Evolutionary conservation across 345 rosid genomes (phyloP).

Genomic region (Salix suchowensis): DNA sequence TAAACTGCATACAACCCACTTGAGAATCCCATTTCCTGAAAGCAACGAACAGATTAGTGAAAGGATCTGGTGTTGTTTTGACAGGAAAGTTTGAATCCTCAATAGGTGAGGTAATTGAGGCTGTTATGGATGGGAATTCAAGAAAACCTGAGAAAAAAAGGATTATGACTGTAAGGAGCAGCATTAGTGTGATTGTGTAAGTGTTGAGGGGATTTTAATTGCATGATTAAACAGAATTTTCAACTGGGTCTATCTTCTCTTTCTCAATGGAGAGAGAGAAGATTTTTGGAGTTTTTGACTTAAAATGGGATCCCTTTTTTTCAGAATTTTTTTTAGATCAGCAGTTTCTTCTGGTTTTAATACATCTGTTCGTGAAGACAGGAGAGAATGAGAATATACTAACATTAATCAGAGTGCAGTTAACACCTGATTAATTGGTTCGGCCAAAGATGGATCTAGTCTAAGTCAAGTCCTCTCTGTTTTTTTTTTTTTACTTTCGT

Average conservation of each 20-base stretch:
- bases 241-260: not conserved
- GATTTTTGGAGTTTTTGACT: not conserved
- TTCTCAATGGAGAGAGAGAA: not conserved
- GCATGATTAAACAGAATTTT: conserved; percentile 35
- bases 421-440: not conserved
- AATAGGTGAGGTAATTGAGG: conserved; percentile 24
- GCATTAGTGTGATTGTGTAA: conserved; percentile 44
- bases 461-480: not conserved
- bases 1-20: conserved; percentile 76
- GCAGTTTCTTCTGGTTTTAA: not conserved
- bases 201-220: conserved; percentile 54
- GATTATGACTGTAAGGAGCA: conserved; percentile 57
- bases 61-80: conserved; percentile 40
- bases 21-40: conserved; percentile 70
- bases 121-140: conserved; percentile 58
- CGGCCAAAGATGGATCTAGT: not conserved
- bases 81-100: not conserved
- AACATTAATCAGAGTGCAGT: not conserved
- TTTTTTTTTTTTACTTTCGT: too few species aligned
- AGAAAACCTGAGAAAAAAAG: conserved; percentile 74
- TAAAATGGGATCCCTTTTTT: not conserved
- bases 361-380: not conserved
- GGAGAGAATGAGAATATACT: not conserved
- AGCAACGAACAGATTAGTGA: conserved; percentile 49
- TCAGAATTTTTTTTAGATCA: not conserved